phyloP scores from a whole-genome alignment of 805 yeast species.

The Starmerella khaoyaiensis region DNA sequence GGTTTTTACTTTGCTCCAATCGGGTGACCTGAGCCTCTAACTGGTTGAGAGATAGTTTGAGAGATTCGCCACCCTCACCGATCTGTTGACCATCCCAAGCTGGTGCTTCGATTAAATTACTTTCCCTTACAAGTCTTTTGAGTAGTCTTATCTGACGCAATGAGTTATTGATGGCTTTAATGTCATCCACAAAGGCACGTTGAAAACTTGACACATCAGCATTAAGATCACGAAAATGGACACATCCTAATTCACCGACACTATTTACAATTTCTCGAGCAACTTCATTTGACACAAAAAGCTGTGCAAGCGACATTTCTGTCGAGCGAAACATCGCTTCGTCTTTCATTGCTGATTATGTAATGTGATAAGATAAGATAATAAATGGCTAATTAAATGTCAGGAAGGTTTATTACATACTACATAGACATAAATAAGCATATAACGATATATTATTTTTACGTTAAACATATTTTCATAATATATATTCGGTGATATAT shows the following conservation, averaged over 20 bases:
- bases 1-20: constrained; percentile 55
- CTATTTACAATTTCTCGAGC: constrained; percentile 76
- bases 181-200: constrained; percentile 78
- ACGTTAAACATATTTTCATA: no score
- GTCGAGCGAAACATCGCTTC: constrained; percentile 53
- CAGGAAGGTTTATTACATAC: no score
- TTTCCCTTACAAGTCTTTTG: constrained; percentile 24
- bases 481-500: no score
- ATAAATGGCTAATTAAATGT: no score
- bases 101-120: constrained; percentile 25
- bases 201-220: constrained; percentile 71
- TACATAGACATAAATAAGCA: no score
- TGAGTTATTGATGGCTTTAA: constrained; percentile 70
- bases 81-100: constrained; percentile 33
- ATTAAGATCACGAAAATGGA: constrained; percentile 85
- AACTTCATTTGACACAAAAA: constrained; percentile 81
- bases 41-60: constrained; percentile 46
- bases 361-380: no score
- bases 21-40: constrained; percentile 65
- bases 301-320: constrained; percentile 88
- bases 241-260: constrained; percentile 71
- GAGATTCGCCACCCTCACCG: constrained; percentile 56
- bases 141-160: constrained; percentile 61
- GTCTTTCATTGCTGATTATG: constrained; percentile 12
- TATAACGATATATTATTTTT: no score